Conservation (phyloP, 257 asterid species). For the Capsicum rhomboideum region DNA sequence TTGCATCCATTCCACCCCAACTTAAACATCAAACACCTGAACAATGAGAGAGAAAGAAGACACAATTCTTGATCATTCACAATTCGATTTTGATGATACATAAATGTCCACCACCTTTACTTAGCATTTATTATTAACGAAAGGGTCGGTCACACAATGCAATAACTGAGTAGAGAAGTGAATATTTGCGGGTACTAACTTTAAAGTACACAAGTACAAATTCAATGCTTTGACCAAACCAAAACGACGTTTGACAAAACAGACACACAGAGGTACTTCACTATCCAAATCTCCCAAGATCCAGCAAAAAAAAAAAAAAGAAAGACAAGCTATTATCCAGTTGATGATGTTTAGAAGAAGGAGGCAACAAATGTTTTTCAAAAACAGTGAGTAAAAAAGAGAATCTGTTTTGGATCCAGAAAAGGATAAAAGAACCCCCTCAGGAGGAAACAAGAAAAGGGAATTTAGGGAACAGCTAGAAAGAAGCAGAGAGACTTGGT, state of each 20-base stretch:
- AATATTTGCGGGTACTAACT: background rate
- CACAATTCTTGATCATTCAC: too few species aligned
- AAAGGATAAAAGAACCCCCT: background rate
- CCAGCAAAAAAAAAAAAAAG: background rate
- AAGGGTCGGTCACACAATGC: background rate
- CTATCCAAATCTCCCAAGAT: background rate
- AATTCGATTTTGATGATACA: too few species aligned
- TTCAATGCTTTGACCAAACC: background rate
- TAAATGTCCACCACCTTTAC: too few species aligned
- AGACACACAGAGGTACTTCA: background rate
- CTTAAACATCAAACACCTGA: slow-evolving; percentile 3
- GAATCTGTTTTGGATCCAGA: background rate
- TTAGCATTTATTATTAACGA: background rate
- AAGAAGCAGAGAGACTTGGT: background rate
- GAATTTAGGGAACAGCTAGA: background rate
- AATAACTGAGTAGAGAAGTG: background rate
- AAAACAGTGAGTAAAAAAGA: background rate
- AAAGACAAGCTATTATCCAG: background rate
- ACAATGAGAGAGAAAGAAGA: background rate
- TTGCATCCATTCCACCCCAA: slow-evolving; percentile 23
- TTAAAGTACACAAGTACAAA: background rate
- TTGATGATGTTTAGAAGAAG: background rate
- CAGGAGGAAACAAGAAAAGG: background rate
- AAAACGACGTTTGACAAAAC: background rate
- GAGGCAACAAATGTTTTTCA: background rate